A percentile compares a stretch with the other conserved stretches of the same genome.
Conservation (phyloP, 352 stramenopile species). For the Aphanomyces stellatus region DNA sequence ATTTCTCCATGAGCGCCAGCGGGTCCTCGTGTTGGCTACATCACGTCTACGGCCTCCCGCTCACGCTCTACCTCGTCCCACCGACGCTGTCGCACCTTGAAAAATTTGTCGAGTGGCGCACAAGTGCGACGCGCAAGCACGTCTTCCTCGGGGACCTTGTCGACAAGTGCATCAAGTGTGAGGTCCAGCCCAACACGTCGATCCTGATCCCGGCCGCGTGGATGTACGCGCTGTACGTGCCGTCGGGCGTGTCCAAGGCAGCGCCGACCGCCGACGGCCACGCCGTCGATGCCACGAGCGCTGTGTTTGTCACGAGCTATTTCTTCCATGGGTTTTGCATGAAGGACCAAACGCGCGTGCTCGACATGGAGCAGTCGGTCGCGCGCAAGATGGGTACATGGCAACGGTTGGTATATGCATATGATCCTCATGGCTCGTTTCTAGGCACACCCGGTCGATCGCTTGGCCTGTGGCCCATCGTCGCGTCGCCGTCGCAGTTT, state of each 20-base stretch:
- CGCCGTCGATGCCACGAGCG: not conserved
- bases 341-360: conserved; percentile 4
- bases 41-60: conserved; percentile 41
- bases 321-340: conserved; percentile 17
- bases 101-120: conserved; percentile 50
- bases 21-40: conserved; percentile 56
- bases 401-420: too few species aligned
- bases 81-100: conserved; percentile 38
- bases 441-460: not conserved
- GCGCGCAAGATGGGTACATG: not conserved
- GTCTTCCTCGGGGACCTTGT: conserved; percentile 58
- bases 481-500: conserved; percentile 15
- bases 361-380: conserved; percentile 11
- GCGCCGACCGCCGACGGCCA: not conserved
- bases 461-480: conserved; percentile 12
- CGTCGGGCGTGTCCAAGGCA: conserved; percentile 11
- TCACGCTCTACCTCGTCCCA: conserved; percentile 60
- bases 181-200: conserved; percentile 36
- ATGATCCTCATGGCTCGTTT: not conserved
- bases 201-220: conserved; percentile 59
- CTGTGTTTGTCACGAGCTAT: conserved; percentile 13
- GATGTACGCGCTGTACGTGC: conserved; percentile 54
- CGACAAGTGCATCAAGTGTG: conserved; percentile 64
- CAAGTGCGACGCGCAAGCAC: conserved; percentile 25
- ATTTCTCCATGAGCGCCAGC: conserved; percentile 48